Evolutionary conservation across 108 stramenopile genomes (phyloP).

Genomic region (Pseudonitzschia delicatissima): DNA sequence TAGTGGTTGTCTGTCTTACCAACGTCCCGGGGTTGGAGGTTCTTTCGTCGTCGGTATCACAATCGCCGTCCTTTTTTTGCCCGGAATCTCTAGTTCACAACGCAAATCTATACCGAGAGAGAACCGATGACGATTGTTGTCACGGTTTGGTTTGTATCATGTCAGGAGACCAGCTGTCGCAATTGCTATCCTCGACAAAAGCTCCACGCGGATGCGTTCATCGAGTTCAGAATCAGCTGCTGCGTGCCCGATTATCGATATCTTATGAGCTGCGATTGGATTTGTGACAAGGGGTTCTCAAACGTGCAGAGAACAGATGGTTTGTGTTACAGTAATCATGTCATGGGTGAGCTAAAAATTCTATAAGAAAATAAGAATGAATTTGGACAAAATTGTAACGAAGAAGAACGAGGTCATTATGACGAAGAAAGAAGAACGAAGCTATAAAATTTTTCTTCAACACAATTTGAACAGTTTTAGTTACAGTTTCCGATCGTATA

Average conservation of each 20-base stretch:
- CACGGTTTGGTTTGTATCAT: slow-evolving; percentile 35
- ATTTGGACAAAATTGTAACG: too few relatives aligned
- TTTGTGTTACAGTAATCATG: too few relatives aligned
- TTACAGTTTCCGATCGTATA: too few relatives aligned
- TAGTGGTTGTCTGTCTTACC: slow-evolving; percentile 42
- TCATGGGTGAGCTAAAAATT: too few relatives aligned
- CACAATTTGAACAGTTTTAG: too few relatives aligned
- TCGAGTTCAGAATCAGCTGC: slow-evolving; percentile 29
- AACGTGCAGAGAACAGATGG: too few relatives aligned
- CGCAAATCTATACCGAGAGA: slow-evolving; percentile 18
- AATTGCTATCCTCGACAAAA: not conserved
- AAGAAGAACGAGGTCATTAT: too few relatives aligned
- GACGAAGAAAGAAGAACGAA: too few relatives aligned
- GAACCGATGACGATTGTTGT: not conserved
- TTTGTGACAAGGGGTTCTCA: too few relatives aligned
- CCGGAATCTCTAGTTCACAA: slow-evolving; percentile 35
- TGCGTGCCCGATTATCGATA: slow-evolving; percentile 35
- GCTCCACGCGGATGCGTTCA: slow-evolving; percentile 25
- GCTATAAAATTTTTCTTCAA: too few relatives aligned
- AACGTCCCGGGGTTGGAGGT: slow-evolving; percentile 44
- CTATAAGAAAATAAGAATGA: too few relatives aligned
- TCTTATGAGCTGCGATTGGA: slow-evolving; percentile 38
- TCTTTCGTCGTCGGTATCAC: not conserved
- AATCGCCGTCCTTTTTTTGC: slow-evolving; percentile 11
- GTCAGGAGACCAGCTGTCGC: slow-evolving; percentile 30